Conservation (phyloP, 805 yeast genomes). For the Candida silvicultrix region DNA sequence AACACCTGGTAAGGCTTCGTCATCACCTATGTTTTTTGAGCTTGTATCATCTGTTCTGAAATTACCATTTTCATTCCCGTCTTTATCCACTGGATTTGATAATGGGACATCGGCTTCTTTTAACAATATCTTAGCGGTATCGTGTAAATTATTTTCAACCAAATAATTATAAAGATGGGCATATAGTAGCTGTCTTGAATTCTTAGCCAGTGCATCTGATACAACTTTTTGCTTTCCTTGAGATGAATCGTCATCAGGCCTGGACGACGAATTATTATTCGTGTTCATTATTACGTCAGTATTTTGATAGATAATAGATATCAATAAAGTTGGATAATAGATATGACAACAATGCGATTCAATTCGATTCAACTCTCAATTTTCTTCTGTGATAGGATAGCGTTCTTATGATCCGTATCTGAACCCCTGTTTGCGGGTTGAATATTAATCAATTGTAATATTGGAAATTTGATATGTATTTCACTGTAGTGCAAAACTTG, state of each 20-base stretch:
- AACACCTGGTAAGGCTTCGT: conserved; percentile 23
- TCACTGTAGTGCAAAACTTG: background rate
- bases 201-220: conserved; percentile 39
- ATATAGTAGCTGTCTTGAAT: conserved; percentile 41
- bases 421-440: too few relatives aligned
- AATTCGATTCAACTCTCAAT: too few relatives aligned
- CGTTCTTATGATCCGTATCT: too few relatives aligned
- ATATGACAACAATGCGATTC: too few relatives aligned
- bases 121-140: conserved; percentile 43
- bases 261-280: background rate
- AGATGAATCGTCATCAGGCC: conserved; percentile 3
- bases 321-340: too few relatives aligned
- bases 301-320: too few relatives aligned
- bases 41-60: background rate
- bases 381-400: too few relatives aligned
- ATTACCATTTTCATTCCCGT: conserved; percentile 1
- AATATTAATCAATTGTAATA: too few relatives aligned
- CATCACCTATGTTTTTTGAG: conserved; percentile 6
- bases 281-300: background rate
- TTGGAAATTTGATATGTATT: too few relatives aligned
- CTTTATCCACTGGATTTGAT: conserved; percentile 13
- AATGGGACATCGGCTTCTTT: conserved; percentile 38
- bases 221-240: conserved; percentile 21
- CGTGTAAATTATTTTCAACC: conserved; percentile 38
- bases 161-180: conserved; percentile 49